Evolutionary conservation across 1,284 basidiomycete species (phyloP).

Genomic region (Caloboletus firmus): DNA sequence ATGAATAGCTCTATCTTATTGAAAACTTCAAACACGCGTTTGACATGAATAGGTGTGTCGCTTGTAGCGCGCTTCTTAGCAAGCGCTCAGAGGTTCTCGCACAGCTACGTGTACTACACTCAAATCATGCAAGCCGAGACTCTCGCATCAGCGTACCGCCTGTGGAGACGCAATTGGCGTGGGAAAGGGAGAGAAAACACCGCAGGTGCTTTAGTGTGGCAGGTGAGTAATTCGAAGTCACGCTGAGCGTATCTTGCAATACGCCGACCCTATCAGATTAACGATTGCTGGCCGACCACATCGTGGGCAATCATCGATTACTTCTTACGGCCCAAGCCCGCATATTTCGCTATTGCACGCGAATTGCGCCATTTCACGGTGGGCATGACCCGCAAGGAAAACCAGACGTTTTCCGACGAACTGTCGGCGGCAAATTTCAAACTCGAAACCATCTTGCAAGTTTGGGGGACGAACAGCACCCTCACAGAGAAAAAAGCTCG

Average conservation of each 20-base stretch:
- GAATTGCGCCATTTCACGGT: constrained; percentile 75
- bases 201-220: constrained; percentile 80
- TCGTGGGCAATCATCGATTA: constrained; percentile 82
- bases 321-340: constrained; percentile 74
- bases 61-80: neutral
- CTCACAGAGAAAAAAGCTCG: constrained; percentile 54
- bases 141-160: constrained; percentile 69
- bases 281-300: constrained; percentile 81
- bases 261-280: constrained; percentile 47
- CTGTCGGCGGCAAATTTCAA: constrained; percentile 63
- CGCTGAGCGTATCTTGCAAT: neutral
- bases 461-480: constrained; percentile 85
- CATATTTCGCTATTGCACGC: constrained; percentile 68
- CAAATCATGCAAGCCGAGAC: constrained; percentile 85
- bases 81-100: constrained; percentile 4
- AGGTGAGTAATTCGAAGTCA: constrained; percentile 43
- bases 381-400: constrained; percentile 77
- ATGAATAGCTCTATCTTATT: constrained; percentile 70
- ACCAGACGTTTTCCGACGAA: constrained; percentile 56
- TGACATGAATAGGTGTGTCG: constrained; percentile 72
- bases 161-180: constrained; percentile 77
- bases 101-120: constrained; percentile 75
- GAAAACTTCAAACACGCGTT: constrained; percentile 91
- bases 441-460: constrained; percentile 65
- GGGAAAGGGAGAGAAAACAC: constrained; percentile 71